A percentile compares a stretch with the other conserved stretches of the same genome.
Conservation (phyloP, 1,284 basidiomycete genomes). For the Malassezia globosa region DNA sequence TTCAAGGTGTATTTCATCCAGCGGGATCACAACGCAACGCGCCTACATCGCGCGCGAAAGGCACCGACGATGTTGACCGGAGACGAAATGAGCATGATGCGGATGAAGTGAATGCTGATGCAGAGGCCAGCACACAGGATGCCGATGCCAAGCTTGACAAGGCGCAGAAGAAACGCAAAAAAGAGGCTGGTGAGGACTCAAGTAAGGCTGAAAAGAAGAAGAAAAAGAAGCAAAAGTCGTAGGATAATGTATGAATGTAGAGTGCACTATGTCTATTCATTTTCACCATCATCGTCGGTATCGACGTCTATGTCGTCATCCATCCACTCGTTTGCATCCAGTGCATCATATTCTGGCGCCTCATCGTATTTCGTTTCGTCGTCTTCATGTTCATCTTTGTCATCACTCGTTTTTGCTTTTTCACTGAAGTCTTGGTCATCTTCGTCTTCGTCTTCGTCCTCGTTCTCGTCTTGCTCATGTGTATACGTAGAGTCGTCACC, state of each 20-base stretch:
- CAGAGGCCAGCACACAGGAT: slow-evolving; percentile 7
- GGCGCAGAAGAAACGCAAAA: slow-evolving; percentile 23
- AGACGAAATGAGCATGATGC: neutral
- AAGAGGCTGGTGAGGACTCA: slow-evolving; percentile 10
- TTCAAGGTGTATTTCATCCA: slow-evolving; percentile 22
- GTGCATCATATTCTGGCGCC: neutral
- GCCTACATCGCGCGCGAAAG: neutral
- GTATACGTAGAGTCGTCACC: neutral
- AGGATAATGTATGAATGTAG: neutral
- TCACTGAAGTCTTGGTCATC: neutral
- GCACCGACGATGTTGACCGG: neutral
- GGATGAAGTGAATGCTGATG: slow-evolving; percentile 8
- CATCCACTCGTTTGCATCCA: neutral
- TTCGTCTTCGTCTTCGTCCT: neutral
- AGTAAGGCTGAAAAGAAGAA: slow-evolving; percentile 7
- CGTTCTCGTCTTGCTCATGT: neutral
- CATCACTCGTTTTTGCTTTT: neutral
- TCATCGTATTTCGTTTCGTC: slow-evolving; percentile 1
- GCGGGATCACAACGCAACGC: slow-evolving; percentile 6
- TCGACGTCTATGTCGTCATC: no score
- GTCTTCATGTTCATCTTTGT: neutral
- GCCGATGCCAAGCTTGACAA: slow-evolving; percentile 19
- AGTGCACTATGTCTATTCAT: no score
- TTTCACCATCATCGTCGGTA: no score
- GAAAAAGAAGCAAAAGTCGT: slow-evolving; percentile 11